Conservation (phyloP, 495 filamentous ascomycete genomes). For the Penicillium subrubescens region DNA sequence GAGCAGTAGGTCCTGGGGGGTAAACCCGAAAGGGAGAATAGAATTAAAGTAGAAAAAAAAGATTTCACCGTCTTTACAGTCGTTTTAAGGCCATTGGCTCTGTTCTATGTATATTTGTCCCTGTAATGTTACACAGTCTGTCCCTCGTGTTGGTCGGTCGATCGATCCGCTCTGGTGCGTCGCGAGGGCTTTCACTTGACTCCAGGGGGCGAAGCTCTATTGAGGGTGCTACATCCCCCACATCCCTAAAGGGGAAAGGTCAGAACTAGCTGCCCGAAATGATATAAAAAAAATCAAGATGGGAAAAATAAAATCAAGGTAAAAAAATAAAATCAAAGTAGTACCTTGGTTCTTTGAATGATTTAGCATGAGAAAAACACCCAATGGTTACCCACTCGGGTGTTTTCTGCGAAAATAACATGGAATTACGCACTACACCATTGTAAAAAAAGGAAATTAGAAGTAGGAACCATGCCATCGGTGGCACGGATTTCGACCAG, state of each 20-base stretch:
- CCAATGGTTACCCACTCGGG: background rate
- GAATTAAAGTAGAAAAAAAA: background rate
- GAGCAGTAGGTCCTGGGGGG: constrained; percentile 2
- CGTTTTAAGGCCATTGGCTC: constrained; percentile 1
- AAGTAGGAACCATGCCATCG: constrained; percentile 4
- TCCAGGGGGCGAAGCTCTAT: constrained; percentile 27
- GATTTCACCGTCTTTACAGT: constrained; percentile 6
- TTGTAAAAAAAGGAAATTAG: background rate
- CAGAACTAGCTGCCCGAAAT: constrained; percentile 4
- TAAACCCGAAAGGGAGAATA: background rate
- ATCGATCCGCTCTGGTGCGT: constrained; percentile 4
- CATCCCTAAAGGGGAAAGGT: constrained; percentile 27
- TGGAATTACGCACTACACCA: background rate
- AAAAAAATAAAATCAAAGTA: background rate
- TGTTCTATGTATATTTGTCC: constrained; percentile 9
- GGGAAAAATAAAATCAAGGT: background rate
- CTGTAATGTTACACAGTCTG: constrained; percentile 19
- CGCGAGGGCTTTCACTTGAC: constrained; percentile 4
- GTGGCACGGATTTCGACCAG: constrained; percentile 2
- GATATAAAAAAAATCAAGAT: background rate
- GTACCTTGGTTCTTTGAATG: background rate
- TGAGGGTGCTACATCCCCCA: constrained; percentile 28
- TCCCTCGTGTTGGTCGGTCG: constrained; percentile 27
- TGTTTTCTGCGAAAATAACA: background rate
- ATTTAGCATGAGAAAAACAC: background rate